Conservation (phyloP, 106 monocot species). For the Acanthochlamys bracteata region DNA sequence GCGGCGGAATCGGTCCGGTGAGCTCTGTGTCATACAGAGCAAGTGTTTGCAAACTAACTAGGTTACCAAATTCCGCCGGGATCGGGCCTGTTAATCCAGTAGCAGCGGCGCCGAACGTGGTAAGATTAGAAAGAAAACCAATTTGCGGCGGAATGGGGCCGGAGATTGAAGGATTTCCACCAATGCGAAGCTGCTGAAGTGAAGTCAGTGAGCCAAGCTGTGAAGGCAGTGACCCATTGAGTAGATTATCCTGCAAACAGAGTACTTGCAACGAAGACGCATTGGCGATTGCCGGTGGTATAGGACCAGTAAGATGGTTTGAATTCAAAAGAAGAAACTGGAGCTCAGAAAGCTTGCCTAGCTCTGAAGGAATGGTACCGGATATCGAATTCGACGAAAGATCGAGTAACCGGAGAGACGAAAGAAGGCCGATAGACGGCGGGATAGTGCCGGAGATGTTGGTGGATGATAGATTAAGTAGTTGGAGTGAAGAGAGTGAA, state of each 20-base stretch:
- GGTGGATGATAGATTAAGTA: slow-evolving; percentile 74
- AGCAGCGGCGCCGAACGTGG: slow-evolving; percentile 79
- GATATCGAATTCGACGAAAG: slow-evolving; percentile 61
- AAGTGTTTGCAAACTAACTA: slow-evolving; percentile 72
- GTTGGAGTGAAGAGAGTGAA: slow-evolving; percentile 66
- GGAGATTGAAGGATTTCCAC: slow-evolving; percentile 63
- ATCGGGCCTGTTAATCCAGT: slow-evolving; percentile 66
- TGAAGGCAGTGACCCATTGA: slow-evolving; percentile 56
- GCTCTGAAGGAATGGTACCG: slow-evolving; percentile 35
- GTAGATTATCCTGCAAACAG: slow-evolving; percentile 63
- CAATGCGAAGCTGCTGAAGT: slow-evolving; percentile 79
- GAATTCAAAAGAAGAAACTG: slow-evolving; percentile 64
- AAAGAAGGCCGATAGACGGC: slow-evolving; percentile 26
- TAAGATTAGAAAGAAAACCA: slow-evolving; percentile 65
- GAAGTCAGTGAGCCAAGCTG: slow-evolving; percentile 44
- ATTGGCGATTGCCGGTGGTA: slow-evolving; percentile 43
- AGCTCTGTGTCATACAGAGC: slow-evolving; percentile 78
- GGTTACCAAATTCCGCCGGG: slow-evolving; percentile 56
- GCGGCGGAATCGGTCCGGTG: slow-evolving; percentile 53
- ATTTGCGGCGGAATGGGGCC: slow-evolving; percentile 66
- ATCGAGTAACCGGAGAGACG: slow-evolving; percentile 54
- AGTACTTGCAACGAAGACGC: slow-evolving; percentile 49
- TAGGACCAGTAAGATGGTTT: slow-evolving; percentile 49
- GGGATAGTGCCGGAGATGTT: slow-evolving; percentile 59
- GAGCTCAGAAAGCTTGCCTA: slow-evolving; percentile 32